A percentile compares a stretch with the other conserved stretches of the same genome.
Conservation (phyloP, 352 stramenopile species). For the Globisporangium paroecandrum region DNA sequence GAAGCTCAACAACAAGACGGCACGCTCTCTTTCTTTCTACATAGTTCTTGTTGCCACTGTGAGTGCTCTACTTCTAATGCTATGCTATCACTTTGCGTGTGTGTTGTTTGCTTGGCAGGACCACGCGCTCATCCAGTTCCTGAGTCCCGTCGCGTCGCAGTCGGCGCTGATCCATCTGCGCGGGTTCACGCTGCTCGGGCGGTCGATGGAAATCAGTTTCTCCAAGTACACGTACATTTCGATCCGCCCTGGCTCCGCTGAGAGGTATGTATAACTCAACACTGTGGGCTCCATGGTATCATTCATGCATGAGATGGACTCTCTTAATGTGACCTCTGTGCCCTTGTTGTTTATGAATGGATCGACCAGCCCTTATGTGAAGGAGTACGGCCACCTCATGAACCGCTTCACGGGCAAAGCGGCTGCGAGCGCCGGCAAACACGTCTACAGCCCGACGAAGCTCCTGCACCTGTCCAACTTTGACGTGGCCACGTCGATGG, state of each 20-base stretch:
- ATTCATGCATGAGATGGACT: background rate
- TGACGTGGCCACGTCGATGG: constrained; percentile 28
- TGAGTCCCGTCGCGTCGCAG: constrained; percentile 33
- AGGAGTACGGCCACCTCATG: constrained; percentile 44
- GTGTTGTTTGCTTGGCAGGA: constrained; percentile 20
- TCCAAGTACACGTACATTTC: constrained; percentile 59
- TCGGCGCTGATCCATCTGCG: constrained; percentile 53
- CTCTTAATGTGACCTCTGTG: background rate
- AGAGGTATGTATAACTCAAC: constrained; percentile 11
- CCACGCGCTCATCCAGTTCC: constrained; percentile 60
- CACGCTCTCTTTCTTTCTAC: constrained; percentile 4
- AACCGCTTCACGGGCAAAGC: constrained; percentile 70
- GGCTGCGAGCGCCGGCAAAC: constrained; percentile 40
- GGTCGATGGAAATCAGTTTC: constrained; percentile 59
- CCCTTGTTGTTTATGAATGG: background rate
- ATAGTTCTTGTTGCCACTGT: background rate
- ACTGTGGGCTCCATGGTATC: background rate
- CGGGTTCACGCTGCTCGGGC: constrained; percentile 46
- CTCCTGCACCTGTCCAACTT: constrained; percentile 66
- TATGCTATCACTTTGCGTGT: background rate
- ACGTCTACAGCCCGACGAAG: constrained; percentile 67
- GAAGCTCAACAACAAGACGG: constrained; percentile 49
- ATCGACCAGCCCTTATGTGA: constrained; percentile 19
- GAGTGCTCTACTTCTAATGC: background rate
- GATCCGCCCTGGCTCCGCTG: constrained; percentile 19